These are phyloP conservation scores for Tuber indicum DNA, from an alignment of 495 filamentous ascomycete genomes.

Conservation along the genomic window DNA sequence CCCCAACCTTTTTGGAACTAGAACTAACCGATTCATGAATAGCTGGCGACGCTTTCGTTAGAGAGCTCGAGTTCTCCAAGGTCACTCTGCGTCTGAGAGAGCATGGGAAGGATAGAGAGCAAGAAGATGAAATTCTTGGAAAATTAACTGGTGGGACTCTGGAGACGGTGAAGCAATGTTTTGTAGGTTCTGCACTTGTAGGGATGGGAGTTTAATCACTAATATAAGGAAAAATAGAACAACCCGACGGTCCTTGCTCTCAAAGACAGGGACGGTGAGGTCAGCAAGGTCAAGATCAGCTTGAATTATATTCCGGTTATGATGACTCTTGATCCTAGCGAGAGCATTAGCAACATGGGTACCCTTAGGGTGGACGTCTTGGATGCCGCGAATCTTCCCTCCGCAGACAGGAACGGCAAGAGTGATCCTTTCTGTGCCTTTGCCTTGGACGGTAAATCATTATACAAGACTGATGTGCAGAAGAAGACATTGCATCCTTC, in stretches of 20 bases:
- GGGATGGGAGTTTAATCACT: constrained; percentile 12
- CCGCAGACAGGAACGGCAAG: constrained; percentile 90
- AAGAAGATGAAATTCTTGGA: constrained; percentile 66
- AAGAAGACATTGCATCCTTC: constrained; percentile 93
- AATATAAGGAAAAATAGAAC: constrained; percentile 51
- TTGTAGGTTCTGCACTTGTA: constrained; percentile 52
- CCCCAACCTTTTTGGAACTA: not conserved
- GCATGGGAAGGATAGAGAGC: constrained; percentile 64
- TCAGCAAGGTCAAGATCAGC: constrained; percentile 78
- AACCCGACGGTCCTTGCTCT: constrained; percentile 76
- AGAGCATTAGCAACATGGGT: constrained; percentile 98
- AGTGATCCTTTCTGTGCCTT: constrained; percentile 97
- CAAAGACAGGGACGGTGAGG: constrained; percentile 64
- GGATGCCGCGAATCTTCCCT: constrained; percentile 77
- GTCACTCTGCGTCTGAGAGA: constrained; percentile 79
- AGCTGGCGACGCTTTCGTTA: constrained; percentile 90
- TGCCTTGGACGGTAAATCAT: constrained; percentile 70
- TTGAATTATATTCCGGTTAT: constrained; percentile 87
- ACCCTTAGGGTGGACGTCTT: constrained; percentile 84
- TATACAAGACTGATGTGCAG: constrained; percentile 87
- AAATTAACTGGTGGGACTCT: constrained; percentile 79
- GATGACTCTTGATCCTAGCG: constrained; percentile 88
- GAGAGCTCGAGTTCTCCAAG: constrained; percentile 90
- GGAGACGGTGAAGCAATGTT: constrained; percentile 73
- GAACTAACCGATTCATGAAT: constrained; percentile 12